Base-by-base conservation (phyloP, 371 early-diverging fungal genomes). In the Fennellomyces sp. region DNA sequence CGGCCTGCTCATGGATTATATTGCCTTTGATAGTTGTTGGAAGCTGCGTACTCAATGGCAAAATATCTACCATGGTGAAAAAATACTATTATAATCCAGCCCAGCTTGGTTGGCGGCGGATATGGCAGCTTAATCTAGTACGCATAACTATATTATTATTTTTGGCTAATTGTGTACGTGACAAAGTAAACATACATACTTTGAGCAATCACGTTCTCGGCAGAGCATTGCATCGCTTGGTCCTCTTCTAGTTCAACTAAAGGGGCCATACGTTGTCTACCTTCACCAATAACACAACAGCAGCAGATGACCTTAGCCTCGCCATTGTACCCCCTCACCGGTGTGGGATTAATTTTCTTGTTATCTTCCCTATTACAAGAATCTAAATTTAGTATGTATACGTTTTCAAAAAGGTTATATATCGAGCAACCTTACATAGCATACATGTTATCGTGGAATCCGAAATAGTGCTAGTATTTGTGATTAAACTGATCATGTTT, bases 311-410 rank as follows among this genome's bases (percentile, higher is more conserved):
- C n/a, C 5, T 57, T 63, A 3, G 25, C 41, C 7, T 41, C 38
- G 8, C 63, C 59, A 6, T 76, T 66, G 1, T 51, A 48, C 0
- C 13, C 48, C 61, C 76, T 76, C 57, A 79, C 72, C 8, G 72
- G 69, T 7, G 70, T 2, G 8, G 80, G 76, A 28, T 73, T 76
- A 1, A 72, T 72, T 60, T 79, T 79, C 57, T 79, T 75, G 6
- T 74, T 76, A 38, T 76, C 76, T 39, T 67, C 58, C 63, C 68
- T 68, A 33, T 31, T 29, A 25, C 5, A 2, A 5, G n/a, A 23
- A 15, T n/a, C 7, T 23, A 45, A 45, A 23, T n/a, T n/a, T n/a
- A n/a, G n/a, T n/a, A n/a, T n/a, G n/a, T n/a, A n/a, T n/a, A n/a
- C n/a, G n/a, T n/a, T n/a, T n/a, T n/a, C n/a, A n/a, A n/a, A n/a